Evolutionary conservation across 1,284 basidiomycete species (phyloP), one percentile per base, ranked within the genome.

Genomic region (Acaromyces ingoldii): DNA sequence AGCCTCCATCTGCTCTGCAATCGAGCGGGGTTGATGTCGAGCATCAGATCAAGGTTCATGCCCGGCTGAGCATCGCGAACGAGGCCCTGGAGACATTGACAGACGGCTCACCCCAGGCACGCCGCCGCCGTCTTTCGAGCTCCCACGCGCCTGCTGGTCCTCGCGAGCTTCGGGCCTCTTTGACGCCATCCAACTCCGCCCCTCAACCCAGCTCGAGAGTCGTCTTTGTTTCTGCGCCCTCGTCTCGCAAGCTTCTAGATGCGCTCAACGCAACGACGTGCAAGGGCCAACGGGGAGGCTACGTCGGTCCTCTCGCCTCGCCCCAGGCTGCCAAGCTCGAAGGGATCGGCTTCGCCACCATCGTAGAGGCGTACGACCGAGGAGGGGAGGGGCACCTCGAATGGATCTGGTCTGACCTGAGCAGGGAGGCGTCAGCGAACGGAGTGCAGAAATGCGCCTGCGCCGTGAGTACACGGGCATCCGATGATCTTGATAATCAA

Each of bases 401-500:
- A n/a, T 39, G 34, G 37, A 38, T 6, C 17, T 49, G 48, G 48
- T 19, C 24, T 22, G 33, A 36, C 13, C 11, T 17, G 36, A 17
- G 24, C 48, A 49, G 26, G 33, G 3, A 15, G 22, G 41, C 21
- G 13, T 39, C 19, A 31, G 42, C 6, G 22, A 45, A 45, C 30
- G 26, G 13, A 28, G 11, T n/a, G 42, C 34, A n/a, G 29, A 45
- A 45, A 29, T 45, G 42, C 34, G 42, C 42, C 24, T 45, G 42
- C 34, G 19, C 42, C 17, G 17, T 45, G 13, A 28, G 17, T 33
- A 17, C 21, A 24, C 11, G 28, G 38, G 17, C 21, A 40, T 13
- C 21, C 7, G 38, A 7, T 13, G 28, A 19, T 40, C 17, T 17
- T 25, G 38, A 40, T 40, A 22, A 25, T 7, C 28, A 19, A 40